Evolutionary conservation across 2,329 filamentous ascomycete genomes (phyloP).

Genomic region (Cordyceps fumosorosea): DNA sequence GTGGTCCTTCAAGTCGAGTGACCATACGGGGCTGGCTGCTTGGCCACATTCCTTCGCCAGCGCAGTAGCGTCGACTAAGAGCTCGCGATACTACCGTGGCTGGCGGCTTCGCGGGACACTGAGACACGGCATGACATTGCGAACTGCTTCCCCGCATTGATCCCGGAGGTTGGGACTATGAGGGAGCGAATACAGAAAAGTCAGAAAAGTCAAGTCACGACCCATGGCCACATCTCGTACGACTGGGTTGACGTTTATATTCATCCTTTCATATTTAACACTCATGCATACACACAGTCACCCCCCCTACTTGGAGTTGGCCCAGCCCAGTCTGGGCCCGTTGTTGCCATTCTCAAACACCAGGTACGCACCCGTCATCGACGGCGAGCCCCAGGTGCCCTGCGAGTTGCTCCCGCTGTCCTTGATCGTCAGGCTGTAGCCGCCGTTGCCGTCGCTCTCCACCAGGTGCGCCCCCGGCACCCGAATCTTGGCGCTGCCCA

Average conservation of each 20-base stretch:
- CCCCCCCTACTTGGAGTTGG: not conserved
- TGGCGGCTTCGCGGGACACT: not conserved
- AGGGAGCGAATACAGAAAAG: too few species aligned
- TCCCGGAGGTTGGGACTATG: too few species aligned
- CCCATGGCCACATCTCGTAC: too few species aligned
- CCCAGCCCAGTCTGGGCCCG: slow-evolving; percentile 7
- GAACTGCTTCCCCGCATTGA: not conserved
- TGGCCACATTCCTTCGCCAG: not conserved
- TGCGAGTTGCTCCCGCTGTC: not conserved
- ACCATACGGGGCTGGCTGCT: too few species aligned
- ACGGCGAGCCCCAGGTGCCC: slow-evolving; percentile 1
- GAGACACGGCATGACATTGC: not conserved
- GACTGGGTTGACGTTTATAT: too few species aligned
- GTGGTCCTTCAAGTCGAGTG: too few species aligned
- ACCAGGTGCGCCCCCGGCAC: slow-evolving; percentile 36
- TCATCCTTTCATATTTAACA: not conserved
- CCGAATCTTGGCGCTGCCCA: slow-evolving; percentile 50
- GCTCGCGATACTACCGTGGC: not conserved
- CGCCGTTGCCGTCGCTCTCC: not conserved
- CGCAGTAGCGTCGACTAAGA: not conserved
- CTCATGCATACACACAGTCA: not conserved
- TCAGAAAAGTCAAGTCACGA: too few species aligned
- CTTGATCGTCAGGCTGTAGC: not conserved
- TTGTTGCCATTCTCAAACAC: slow-evolving; percentile 8
- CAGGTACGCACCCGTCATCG: not conserved